Evolutionary conservation across 164 flowering plant genomes (phyloP), one percentile per base, ranked within the genome.

Genomic region (Magnolia officinalis): DNA sequence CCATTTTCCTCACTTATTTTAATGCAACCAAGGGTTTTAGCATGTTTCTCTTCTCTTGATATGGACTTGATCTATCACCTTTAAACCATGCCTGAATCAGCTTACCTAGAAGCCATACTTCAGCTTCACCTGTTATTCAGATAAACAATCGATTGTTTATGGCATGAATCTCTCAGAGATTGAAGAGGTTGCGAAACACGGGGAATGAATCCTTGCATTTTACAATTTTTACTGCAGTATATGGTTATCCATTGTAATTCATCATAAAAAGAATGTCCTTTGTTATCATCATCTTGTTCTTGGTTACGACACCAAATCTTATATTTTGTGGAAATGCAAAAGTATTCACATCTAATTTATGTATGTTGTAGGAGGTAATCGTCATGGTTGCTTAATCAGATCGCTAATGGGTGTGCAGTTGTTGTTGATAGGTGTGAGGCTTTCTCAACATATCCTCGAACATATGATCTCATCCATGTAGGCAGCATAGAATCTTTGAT

Each of bases 361-460:
- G 74, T 24, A 23, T 29, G 13, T n/a, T 14, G 50, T 26, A 21
- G 23, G 50, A 72, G 55, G 45, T n/a, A 16, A 71, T 49, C 13
- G 9, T 45, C 45, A n/a, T 8, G 11, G 45, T 1, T 67, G 49
- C 16, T 7, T 29, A 13, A 29, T 50, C 7, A n/a, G 14, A 21
- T 52, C 10, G 19, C 74, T 72, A 18, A 72, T 52, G 19, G 10
- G 45, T 72, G 14, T 50, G 24, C 11, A 9, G 51, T 72, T 82
- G 73, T 19, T 80, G 80, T 23, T 78, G 24, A 63, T 75, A 95
- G 99, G 99, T 95, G 99, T 76, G 99, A 95, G 74, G 95, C 98
- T 70, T 95, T 95, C 87, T 91, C 99, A 63, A 93, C 97, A 21
- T 95, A 95, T 84, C 98, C 99, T 71, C 92, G 97, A 69, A 81